Evolutionary conservation across 2,329 filamentous ascomycete species (phyloP).

Genomic region (Ascocoryne sarcoides): DNA sequence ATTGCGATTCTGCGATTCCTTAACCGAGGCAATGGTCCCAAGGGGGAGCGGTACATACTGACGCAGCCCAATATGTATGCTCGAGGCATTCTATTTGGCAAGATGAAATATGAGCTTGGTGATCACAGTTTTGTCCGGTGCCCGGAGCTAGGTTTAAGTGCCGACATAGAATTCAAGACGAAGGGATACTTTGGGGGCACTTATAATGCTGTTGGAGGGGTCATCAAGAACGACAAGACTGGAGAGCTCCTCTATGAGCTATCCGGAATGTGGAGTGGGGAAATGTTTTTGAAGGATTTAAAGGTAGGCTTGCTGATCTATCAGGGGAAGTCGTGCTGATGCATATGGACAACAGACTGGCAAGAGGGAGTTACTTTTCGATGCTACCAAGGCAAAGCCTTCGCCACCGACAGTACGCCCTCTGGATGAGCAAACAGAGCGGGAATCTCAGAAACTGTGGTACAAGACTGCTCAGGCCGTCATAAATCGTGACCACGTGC

Average conservation of each 20-base stretch:
- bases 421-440: constrained; percentile 75
- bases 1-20: constrained; percentile 77
- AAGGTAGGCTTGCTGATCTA: constrained; percentile 42
- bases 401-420: constrained; percentile 66
- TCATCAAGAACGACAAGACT: constrained; percentile 79
- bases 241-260: constrained; percentile 86
- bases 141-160: constrained; percentile 75
- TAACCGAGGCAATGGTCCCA: constrained; percentile 61
- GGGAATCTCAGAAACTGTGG: constrained; percentile 89
- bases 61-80: constrained; percentile 99
- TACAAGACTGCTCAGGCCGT: constrained; percentile 72
- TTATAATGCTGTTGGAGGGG: constrained; percentile 91
- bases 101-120: constrained; percentile 98
- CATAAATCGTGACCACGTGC: constrained; percentile 73
- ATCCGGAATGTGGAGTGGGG: constrained; percentile 84
- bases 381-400: constrained; percentile 70
- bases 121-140: constrained; percentile 92
- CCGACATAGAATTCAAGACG: constrained; percentile 96
- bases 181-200: constrained; percentile 96
- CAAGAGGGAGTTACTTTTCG: constrained; percentile 82
- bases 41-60: constrained; percentile 81
- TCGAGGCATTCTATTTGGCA: constrained; percentile 90
- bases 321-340: constrained; percentile 5
- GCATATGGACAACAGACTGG: constrained; percentile 53
- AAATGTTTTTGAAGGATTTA: constrained; percentile 86